Evolutionary conservation across 352 stramenopile species (phyloP).

Genomic region (Aphanomyces cochlioides): DNA sequence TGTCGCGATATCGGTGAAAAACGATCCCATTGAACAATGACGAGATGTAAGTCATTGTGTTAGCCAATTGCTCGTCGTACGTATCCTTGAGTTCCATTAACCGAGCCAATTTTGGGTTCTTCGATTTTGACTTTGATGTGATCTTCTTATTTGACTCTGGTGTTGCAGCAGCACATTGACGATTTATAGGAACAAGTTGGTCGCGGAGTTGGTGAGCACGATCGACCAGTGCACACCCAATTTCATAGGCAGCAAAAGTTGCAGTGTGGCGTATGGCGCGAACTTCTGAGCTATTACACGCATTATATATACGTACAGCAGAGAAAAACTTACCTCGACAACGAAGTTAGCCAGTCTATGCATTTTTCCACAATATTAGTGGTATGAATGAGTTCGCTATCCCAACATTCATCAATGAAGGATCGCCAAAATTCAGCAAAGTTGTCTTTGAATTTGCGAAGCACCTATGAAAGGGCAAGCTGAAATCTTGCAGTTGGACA

Average conservation of each 20-base stretch:
- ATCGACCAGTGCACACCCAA: constrained; percentile 63
- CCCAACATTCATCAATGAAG: constrained; percentile 72
- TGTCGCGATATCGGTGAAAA: constrained; percentile 86
- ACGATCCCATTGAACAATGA: constrained; percentile 73
- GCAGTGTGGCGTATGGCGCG: constrained; percentile 75
- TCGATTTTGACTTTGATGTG: constrained; percentile 35
- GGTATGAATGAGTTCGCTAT: constrained; percentile 79
- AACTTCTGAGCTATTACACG: constrained; percentile 58
- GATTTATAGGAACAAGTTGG: constrained; percentile 61
- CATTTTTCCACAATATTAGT: constrained; percentile 57
- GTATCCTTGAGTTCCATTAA: constrained; percentile 65
- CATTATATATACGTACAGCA: background rate
- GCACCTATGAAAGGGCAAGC: background rate
- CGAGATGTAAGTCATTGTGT: constrained; percentile 57
- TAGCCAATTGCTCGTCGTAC: constrained; percentile 56
- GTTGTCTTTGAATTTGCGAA: constrained; percentile 47
- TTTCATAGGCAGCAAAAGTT: constrained; percentile 60
- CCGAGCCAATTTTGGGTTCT: constrained; percentile 21
- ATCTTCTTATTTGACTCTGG: constrained; percentile 43
- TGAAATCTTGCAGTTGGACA: background rate
- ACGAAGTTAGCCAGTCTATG: constrained; percentile 75
- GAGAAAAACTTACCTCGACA: constrained; percentile 51
- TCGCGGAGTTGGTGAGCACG: constrained; percentile 50
- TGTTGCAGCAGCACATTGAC: constrained; percentile 61
- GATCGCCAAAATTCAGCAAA: constrained; percentile 75